These are phyloP conservation scores for Cryphonectria naterciae DNA, from an alignment of 2,329 filamentous ascomycete genomes.

Conservation along the genomic window DNA sequence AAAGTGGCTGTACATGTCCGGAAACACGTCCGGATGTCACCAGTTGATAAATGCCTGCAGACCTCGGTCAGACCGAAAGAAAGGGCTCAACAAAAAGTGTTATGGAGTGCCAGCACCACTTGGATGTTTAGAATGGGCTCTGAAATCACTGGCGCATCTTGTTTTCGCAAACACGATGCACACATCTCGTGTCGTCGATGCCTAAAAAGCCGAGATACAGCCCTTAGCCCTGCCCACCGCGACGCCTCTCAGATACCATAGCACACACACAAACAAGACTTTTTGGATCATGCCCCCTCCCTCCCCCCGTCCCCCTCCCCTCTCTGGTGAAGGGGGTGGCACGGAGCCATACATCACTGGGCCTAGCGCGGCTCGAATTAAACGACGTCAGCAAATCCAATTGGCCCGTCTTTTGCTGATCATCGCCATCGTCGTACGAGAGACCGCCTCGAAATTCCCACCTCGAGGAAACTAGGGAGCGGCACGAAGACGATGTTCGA, in stretches of 20 bases:
- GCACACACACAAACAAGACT: background rate
- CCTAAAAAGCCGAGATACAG: background rate
- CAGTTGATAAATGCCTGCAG: constrained; percentile 8
- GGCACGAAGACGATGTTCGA: constrained; percentile 7
- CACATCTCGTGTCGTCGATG: background rate
- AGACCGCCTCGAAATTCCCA: background rate
- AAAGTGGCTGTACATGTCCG: constrained; percentile 2
- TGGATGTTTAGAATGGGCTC: background rate
- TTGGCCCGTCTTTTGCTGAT: constrained; percentile 26
- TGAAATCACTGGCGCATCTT: background rate
- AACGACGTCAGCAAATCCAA: constrained; percentile 17
- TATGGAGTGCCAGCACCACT: background rate
- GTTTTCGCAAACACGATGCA: background rate
- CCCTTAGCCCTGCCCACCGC: background rate
- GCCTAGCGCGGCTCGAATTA: constrained; percentile 28
- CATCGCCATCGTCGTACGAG: constrained; percentile 14
- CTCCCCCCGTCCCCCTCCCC: background rate
- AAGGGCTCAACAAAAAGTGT: background rate
- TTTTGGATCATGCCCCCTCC: background rate
- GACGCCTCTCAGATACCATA: background rate
- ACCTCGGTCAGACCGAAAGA: constrained; percentile 8
- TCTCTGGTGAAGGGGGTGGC: constrained; percentile 13
- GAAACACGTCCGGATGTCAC: constrained; percentile 4
- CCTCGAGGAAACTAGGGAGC: background rate
- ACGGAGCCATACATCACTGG: constrained; percentile 24